phyloP scores from a whole-genome alignment of 2,329 filamentous ascomycete genomes.

The Aureobasidium sp. region DNA sequence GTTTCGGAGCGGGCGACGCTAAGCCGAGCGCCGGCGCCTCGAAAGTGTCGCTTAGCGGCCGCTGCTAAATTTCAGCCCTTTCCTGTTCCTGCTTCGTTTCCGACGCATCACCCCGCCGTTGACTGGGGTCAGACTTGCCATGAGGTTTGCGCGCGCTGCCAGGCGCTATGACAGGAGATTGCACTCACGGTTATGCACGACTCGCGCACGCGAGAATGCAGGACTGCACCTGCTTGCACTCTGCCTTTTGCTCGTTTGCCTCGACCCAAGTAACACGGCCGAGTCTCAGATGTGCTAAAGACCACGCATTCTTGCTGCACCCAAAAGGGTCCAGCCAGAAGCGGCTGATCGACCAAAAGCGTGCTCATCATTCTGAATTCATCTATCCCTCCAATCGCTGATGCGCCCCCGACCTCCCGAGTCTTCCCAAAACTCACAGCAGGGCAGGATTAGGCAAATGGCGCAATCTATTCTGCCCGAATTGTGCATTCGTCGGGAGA shows the following conservation, averaged over 20 bases:
- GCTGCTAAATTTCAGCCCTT: neutral
- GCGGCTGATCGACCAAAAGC: constrained; percentile 6
- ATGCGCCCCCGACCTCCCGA: neutral
- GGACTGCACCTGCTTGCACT: neutral
- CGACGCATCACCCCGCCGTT: constrained; percentile 12
- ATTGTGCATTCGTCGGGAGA: neutral
- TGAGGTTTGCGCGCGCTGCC: constrained; percentile 11
- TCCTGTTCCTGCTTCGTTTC: constrained; percentile 12
- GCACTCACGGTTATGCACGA: neutral
- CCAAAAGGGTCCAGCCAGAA: constrained; percentile 5
- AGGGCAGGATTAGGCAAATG: constrained; percentile 7
- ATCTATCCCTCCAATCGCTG: constrained; percentile 2
- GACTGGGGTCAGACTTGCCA: constrained; percentile 8
- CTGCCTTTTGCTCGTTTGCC: neutral
- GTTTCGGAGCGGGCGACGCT: constrained; percentile 11
- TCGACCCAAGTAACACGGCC: neutral
- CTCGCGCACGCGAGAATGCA: constrained; percentile 8
- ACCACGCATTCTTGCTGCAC: neutral
- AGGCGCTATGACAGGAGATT: constrained; percentile 7
- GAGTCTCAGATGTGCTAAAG: neutral
- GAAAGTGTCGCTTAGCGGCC: constrained; percentile 11
- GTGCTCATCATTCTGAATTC: neutral
- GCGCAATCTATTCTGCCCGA: constrained; percentile 4
- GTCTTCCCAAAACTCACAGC: neutral
- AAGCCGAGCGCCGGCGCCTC: constrained; percentile 4